Evolutionary conservation across 2,329 filamentous ascomycete genomes (phyloP).

Genomic region (Drechslerella stenobrocha): DNA sequence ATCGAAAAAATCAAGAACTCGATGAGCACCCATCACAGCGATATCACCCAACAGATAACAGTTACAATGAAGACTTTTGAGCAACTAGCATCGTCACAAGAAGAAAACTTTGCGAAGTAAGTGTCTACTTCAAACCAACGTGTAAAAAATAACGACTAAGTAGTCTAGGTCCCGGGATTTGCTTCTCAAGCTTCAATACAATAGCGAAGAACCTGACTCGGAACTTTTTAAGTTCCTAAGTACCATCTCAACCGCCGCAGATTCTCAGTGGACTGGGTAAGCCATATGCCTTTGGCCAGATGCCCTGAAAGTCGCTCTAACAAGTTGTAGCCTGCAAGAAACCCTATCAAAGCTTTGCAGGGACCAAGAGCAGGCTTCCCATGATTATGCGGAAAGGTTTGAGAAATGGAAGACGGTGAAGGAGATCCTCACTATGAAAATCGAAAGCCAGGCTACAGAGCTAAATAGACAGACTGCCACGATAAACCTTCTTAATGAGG

Average conservation of each 20-base stretch:
- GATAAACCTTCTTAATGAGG: background rate
- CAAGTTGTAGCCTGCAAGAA: constrained; percentile 9
- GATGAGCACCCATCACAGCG: constrained; percentile 9
- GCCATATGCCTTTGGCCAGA: background rate
- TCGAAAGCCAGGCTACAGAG: background rate
- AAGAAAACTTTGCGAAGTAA: constrained; percentile 24
- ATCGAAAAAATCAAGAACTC: constrained; percentile 3
- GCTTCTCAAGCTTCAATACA: constrained; percentile 7
- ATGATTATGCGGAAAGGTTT: constrained; percentile 9
- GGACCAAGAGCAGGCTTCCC: constrained; percentile 2
- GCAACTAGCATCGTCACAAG: constrained; percentile 13
- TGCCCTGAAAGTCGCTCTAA: constrained; percentile 3
- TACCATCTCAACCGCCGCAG: background rate
- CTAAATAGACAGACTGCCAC: constrained; percentile 5
- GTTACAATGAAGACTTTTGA: background rate
- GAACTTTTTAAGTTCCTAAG: constrained; percentile 20
- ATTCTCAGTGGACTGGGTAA: constrained; percentile 29
- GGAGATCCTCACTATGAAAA: constrained; percentile 5
- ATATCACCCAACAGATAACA: background rate
- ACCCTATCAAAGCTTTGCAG: constrained; percentile 2
- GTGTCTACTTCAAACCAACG: background rate
- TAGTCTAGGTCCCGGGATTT: constrained; percentile 7
- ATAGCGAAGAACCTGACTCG: constrained; percentile 20
- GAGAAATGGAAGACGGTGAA: constrained; percentile 29
- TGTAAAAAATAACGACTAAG: background rate